A percentile compares a stretch with the other conserved stretches of the same genome.
phyloP scores from a whole-genome alignment of 2,329 filamentous ascomycete genomes.

The Aspergillus transmontanensis region DNA sequence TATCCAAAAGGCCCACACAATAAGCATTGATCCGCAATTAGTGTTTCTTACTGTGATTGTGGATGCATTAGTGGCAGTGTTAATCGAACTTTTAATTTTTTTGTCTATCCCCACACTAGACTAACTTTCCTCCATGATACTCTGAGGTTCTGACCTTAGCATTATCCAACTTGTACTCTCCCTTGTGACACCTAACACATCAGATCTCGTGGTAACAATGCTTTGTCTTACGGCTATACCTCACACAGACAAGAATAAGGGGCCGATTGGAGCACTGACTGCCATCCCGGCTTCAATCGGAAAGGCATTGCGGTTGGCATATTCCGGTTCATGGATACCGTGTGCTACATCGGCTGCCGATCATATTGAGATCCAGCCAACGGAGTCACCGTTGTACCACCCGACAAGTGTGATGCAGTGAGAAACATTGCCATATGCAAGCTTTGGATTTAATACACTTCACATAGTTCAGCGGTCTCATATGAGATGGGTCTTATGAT shows the following conservation, averaged over 20 bases:
- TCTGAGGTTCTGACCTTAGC: background rate
- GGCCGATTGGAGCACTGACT: background rate
- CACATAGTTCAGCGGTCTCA: background rate
- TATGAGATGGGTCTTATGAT: background rate
- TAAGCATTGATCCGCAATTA: background rate
- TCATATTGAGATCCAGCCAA: background rate
- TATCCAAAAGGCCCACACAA: background rate
- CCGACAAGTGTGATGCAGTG: no score
- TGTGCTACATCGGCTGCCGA: background rate
- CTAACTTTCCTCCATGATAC: background rate
- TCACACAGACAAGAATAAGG: background rate
- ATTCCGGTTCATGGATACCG: background rate
- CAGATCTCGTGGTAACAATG: background rate
- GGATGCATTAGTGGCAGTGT: background rate
- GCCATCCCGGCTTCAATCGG: background rate
- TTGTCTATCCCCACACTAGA: background rate
- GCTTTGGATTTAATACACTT: background rate
- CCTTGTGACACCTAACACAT: background rate
- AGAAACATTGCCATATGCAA: background rate
- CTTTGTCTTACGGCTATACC: background rate
- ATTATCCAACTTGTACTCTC: background rate
- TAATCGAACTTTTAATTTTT: background rate
- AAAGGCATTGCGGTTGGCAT: background rate
- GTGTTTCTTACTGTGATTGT: background rate
- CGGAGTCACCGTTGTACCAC: background rate